A percentile compares a stretch with the other conserved stretches of the same genome.
Evolutionary conservation across 805 yeast genomes (phyloP).

Genomic region (Candida methanosorbosa): DNA sequence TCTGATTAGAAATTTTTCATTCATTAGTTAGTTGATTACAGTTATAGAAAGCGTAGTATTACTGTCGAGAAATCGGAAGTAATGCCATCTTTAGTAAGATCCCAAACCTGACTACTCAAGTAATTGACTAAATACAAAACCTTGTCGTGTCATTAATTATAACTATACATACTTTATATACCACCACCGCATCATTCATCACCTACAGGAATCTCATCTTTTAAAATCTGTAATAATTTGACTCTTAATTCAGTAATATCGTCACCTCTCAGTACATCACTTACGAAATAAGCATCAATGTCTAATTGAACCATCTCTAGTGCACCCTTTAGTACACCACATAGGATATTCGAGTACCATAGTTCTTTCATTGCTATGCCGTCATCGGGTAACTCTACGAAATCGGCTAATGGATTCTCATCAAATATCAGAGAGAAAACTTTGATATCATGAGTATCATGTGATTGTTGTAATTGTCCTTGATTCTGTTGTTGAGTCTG

Average conservation of each 20-base stretch:
- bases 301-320: slow-evolving; percentile 94
- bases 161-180: too few relatives aligned
- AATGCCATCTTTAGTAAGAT: too few relatives aligned
- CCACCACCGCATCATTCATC: slow-evolving; percentile 58
- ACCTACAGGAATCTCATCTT: slow-evolving; percentile 96
- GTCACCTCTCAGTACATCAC: slow-evolving; percentile 79
- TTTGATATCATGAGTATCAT: slow-evolving; percentile 71
- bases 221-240: slow-evolving; percentile 59
- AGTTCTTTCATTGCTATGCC: slow-evolving; percentile 58
- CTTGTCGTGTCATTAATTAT: too few relatives aligned
- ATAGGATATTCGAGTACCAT: slow-evolving; percentile 88
- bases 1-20: slow-evolving; percentile 2
- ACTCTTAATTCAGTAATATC: slow-evolving; percentile 72
- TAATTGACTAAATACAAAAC: too few relatives aligned
- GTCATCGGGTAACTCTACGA: slow-evolving; percentile 88
- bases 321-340: slow-evolving; percentile 88
- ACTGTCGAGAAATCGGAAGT: too few relatives aligned
- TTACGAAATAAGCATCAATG: slow-evolving; percentile 71
- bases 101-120: too few relatives aligned
- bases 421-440: slow-evolving; percentile 63
- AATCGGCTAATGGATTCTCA: slow-evolving; percentile 90
- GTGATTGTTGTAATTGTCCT: slow-evolving; percentile 22
- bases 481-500: neutral
- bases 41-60: too few relatives aligned
- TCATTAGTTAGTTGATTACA: too few relatives aligned